Percentiles rank a stretch among this genome's conserved stretches.
These are phyloP conservation scores for Gaertneriomyces sp. DNA, from an alignment of 192 early-diverging fungal genomes.

Conservation along the genomic window DNA sequence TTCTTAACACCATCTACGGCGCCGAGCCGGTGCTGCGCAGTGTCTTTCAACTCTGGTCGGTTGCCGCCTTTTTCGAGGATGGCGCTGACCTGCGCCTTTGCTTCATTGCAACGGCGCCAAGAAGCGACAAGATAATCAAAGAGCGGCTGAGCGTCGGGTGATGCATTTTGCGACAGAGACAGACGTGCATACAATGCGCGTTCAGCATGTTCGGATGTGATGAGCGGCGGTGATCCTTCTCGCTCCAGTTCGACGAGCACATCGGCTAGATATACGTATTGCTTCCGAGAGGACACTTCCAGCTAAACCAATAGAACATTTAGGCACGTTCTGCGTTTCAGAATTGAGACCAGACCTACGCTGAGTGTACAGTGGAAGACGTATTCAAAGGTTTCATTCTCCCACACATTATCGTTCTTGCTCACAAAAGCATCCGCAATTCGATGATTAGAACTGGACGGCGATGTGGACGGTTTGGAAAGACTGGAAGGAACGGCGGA, in stretches of 20 bases:
- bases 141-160: conserved; percentile 17
- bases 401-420: conserved; percentile 67
- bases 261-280: conserved; percentile 13
- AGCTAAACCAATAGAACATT: conserved; percentile 11
- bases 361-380: conserved; percentile 76
- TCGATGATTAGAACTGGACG: conserved; percentile 1
- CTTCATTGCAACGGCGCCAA: conserved; percentile 42
- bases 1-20: conserved; percentile 55
- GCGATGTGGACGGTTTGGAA: conserved; percentile 10
- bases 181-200: conserved; percentile 36
- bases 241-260: conserved; percentile 27
- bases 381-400: conserved; percentile 73
- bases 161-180: conserved; percentile 36
- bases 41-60: conserved; percentile 8
- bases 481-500: conserved; percentile 1
- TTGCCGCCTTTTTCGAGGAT: conserved; percentile 50
- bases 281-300: conserved; percentile 12
- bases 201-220: conserved; percentile 28
- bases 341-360: conserved; percentile 34
- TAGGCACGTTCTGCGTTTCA: neutral
- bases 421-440: conserved; percentile 23
- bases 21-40: conserved; percentile 49
- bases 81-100: conserved; percentile 29
- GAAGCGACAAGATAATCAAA: conserved; percentile 37
- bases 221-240: conserved; percentile 14